Evolutionary conservation across 768 basidiomycete species (phyloP).

Genomic region (Lactarius hengduanensis): DNA sequence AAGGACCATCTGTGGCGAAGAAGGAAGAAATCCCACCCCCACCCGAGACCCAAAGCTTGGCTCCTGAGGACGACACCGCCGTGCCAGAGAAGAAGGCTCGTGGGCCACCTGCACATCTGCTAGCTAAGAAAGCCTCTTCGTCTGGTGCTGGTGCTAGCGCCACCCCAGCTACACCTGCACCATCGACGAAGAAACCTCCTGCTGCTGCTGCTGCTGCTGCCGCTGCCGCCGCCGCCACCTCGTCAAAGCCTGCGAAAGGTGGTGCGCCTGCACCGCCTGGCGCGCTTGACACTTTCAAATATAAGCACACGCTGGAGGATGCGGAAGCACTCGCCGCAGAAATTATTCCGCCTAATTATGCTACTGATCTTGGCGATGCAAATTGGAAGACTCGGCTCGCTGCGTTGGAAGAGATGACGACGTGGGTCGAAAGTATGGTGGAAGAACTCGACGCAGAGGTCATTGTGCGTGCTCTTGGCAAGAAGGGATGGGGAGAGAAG

Average conservation of each 20-base stretch:
- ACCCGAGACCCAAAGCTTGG: conserved; percentile 33
- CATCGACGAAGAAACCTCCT: conserved; percentile 45
- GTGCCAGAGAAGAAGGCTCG: conserved; percentile 37
- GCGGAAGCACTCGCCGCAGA: conserved; percentile 78
- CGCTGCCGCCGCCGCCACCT: conserved; percentile 35
- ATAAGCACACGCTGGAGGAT: conserved; percentile 87
- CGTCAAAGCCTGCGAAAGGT: conserved; percentile 47
- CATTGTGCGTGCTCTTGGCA: conserved; percentile 79
- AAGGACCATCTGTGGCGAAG: conserved; percentile 32
- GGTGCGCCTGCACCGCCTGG: conserved; percentile 49
- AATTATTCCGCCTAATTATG: conserved; percentile 65
- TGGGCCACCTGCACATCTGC: conserved; percentile 52
- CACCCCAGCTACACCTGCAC: conserved; percentile 32
- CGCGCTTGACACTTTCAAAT: conserved; percentile 82
- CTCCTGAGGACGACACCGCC: conserved; percentile 38
- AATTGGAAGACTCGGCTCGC: conserved; percentile 94
- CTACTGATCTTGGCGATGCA: conserved; percentile 73
- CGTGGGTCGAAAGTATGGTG: conserved; percentile 74
- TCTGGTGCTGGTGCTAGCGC: conserved; percentile 36
- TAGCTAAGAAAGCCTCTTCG: conserved; percentile 57
- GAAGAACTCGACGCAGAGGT: conserved; percentile 82
- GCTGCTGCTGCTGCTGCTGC: conserved; percentile 32
- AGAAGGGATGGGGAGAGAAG: conserved; percentile 98
- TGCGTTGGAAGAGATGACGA: conserved; percentile 79
- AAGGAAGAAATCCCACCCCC: conserved; percentile 38